Base-by-base conservation (phyloP, 305 asterid genomes). In the Petunia hybrid region DNA sequence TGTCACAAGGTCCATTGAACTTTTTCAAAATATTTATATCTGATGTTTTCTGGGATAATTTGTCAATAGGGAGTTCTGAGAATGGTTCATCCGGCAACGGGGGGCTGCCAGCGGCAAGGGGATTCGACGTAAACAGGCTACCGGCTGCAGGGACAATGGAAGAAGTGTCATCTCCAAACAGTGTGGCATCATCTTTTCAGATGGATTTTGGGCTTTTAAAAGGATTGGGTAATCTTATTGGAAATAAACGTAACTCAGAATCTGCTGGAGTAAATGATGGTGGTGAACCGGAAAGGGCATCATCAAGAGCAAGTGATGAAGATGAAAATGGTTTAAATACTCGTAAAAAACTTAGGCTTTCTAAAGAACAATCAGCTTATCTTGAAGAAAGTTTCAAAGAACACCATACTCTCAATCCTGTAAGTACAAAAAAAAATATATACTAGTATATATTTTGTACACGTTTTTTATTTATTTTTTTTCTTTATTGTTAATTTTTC, bases 361-460 rank as follows among this genome's bases (percentile, higher is more conserved):
- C 98, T 0, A 94, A 92, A 86, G 91, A 94, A 67, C 97, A 94
- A 77, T 91, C 98, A 38, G 98, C 97, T 79, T 91, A 83, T 84
- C 97, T 94, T 2, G 98, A 94, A 87, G 91, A 91, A 77, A 94
- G 95, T 82, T 92, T 94, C 83, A 94, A 92, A 83, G 94, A 92
- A 77, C 98, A 90, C 89, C 83, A 85, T 85, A 94, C 97, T 16
- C 94, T 94, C 62, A 92, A 91, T 85, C 98, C 97, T 4, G 98
- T 92, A 59, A 86, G 95, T 71, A 75, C 4, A 31, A 41, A 5
- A 4, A 3, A 45, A 57, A n/a, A 6, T 5, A 36, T 3, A 36
- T 5, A 80, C 51, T 14, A 9, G 68, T 45, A 10, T 45, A 42
- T 59, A 16, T 4, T 8, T 66, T 76, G n/a, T 42, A 12, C 3